Evolutionary conservation across 1,284 basidiomycete species (phyloP).

Genomic region (Kwoniella shivajii): DNA sequence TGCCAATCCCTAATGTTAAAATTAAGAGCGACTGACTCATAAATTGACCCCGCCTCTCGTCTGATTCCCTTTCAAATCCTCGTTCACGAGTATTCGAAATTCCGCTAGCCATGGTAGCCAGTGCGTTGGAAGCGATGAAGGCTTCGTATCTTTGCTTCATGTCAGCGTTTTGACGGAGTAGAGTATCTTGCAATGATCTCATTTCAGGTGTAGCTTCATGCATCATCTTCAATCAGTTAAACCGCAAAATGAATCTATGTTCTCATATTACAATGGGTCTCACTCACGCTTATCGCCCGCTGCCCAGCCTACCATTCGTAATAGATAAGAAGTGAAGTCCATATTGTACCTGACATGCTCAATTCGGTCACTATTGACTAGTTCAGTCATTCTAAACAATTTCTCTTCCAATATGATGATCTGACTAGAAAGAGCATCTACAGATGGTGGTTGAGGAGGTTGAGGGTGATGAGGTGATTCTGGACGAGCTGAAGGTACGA

Average conservation of each 20-base stretch:
- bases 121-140: conserved; percentile 31
- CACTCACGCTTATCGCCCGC: conserved; percentile 27
- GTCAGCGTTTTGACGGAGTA: conserved; percentile 27
- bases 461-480: conserved; percentile 33
- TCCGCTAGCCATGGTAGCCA: conserved; percentile 21
- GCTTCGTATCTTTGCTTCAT: conserved; percentile 33
- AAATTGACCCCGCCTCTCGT: not conserved
- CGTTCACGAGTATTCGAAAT: not conserved
- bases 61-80: not conserved
- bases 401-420: conserved; percentile 38
- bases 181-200: conserved; percentile 30
- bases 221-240: not conserved
- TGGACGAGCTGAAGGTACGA: conserved; percentile 11
- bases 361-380: conserved; percentile 37
- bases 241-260: not conserved
- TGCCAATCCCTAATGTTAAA: not conserved
- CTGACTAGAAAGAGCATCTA: conserved; percentile 25
- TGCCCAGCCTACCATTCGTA: conserved; percentile 40
- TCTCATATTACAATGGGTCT: not conserved
- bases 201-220: conserved; percentile 18
- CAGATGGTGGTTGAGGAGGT: conserved; percentile 11
- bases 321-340: conserved; percentile 36
- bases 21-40: not conserved
- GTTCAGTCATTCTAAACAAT: conserved; percentile 28
- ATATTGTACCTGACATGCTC: conserved; percentile 34